phyloP scores from a whole-genome alignment of 352 stramenopile species.

The Pythium dissimile region DNA sequence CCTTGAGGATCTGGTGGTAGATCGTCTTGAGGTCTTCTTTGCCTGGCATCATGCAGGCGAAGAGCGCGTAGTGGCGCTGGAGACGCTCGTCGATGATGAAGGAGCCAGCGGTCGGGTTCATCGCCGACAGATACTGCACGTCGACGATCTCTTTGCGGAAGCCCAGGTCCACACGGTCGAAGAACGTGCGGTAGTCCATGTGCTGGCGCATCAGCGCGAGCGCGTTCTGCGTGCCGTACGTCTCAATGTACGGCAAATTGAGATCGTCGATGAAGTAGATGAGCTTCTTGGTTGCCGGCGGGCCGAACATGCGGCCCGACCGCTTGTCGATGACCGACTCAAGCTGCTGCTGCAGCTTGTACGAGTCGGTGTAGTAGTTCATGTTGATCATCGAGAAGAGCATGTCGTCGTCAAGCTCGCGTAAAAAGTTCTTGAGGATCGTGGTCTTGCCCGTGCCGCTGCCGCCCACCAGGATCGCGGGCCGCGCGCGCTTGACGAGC shows the following conservation, averaged over 20 bases:
- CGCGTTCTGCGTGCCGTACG: constrained; percentile 96
- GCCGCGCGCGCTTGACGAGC: constrained; percentile 90
- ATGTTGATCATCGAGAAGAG: constrained; percentile 97
- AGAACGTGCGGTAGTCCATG: constrained; percentile 96
- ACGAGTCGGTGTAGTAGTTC: constrained; percentile 96
- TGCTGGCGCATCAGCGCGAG: constrained; percentile 94
- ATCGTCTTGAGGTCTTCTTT: constrained; percentile 94
- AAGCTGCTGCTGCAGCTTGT: constrained; percentile 93
- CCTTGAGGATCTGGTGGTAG: constrained; percentile 94
- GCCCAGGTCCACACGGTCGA: constrained; percentile 93
- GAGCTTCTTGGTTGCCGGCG: constrained; percentile 93
- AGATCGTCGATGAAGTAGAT: constrained; percentile 98
- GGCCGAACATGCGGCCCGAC: constrained; percentile 93
- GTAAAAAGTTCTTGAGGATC: constrained; percentile 96
- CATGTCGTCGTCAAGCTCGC: constrained; percentile 90
- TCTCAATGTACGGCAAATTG: constrained; percentile 96
- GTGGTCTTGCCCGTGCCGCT: constrained; percentile 97
- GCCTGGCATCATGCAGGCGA: constrained; percentile 94
- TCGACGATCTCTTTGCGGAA: constrained; percentile 97
- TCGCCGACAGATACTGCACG: constrained; percentile 95
- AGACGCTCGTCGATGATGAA: constrained; percentile 97
- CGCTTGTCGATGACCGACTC: constrained; percentile 97
- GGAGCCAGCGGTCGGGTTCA: constrained; percentile 96
- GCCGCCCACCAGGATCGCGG: constrained; percentile 94
- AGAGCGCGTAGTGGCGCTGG: constrained; percentile 95